Conservation (phyloP, 2,329 filamentous ascomycete genomes). For the Beauveria brongniartii region DNA sequence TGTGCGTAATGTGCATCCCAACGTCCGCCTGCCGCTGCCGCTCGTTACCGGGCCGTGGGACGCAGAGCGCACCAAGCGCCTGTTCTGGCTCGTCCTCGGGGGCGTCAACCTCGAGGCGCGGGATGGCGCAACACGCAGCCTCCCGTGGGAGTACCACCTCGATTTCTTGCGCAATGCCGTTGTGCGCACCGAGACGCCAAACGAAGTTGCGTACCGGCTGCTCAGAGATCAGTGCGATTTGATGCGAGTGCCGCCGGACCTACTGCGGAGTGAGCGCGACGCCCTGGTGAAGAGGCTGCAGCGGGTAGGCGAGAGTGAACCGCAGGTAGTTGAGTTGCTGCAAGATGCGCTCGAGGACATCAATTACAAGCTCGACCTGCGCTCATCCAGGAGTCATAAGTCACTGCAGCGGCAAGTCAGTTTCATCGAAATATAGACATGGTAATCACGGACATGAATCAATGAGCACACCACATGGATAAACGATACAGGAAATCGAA, state of each 20-base stretch:
- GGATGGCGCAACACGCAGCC: conserved; percentile 15
- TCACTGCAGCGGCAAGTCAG: neutral
- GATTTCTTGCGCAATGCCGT: conserved; percentile 30
- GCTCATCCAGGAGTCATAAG: neutral
- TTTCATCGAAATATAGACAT: neutral
- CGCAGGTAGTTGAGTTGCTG: conserved; percentile 19
- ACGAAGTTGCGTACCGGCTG: conserved; percentile 23
- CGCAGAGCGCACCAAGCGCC: conserved; percentile 28
- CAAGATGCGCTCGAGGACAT: conserved; percentile 14
- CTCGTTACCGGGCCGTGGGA: conserved; percentile 36
- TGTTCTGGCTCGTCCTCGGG: conserved; percentile 38
- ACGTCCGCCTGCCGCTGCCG: conserved; percentile 29
- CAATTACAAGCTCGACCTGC: neutral
- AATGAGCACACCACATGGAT: neutral
- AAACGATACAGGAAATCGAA: neutral
- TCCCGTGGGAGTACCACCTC: conserved; percentile 34
- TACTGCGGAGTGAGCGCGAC: conserved; percentile 19
- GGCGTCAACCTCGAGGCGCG: conserved; percentile 25
- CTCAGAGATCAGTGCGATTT: conserved; percentile 23
- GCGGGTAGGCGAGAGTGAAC: conserved; percentile 22
- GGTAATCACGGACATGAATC: neutral
- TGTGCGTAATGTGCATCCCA: conserved; percentile 29
- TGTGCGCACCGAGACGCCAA: conserved; percentile 21
- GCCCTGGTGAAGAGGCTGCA: conserved; percentile 21
- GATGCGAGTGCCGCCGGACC: conserved; percentile 21